Conservation (phyloP, 148 eudicot species). For the Rheum nobile region DNA sequence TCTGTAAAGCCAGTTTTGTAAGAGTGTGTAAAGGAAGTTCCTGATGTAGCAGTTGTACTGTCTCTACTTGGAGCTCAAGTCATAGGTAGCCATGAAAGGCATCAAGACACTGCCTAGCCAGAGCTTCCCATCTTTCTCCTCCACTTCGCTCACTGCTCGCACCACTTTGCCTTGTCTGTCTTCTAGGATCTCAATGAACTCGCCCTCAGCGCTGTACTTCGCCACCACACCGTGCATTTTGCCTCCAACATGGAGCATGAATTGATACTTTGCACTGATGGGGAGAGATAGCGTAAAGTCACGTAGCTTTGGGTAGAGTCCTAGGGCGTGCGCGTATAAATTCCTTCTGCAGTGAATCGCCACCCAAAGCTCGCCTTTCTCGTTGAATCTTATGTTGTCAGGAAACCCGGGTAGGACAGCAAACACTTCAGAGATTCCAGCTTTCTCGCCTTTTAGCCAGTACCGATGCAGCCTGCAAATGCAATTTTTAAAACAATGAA, state of each 20-base stretch:
- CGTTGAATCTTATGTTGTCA: conserved; percentile 70
- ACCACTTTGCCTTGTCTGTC: conserved; percentile 78
- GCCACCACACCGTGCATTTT: conserved; percentile 38
- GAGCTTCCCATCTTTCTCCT: conserved; percentile 80
- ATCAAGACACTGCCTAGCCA: conserved; percentile 93
- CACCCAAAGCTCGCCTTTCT: conserved; percentile 81
- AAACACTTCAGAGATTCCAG: conserved; percentile 62
- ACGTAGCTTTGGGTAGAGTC: conserved; percentile 40
- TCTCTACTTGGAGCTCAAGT: conserved; percentile 16
- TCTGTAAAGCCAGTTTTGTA: background rate
- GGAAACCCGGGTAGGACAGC: conserved; percentile 80
- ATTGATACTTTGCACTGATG: conserved; percentile 50
- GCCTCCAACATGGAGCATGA: conserved; percentile 53
- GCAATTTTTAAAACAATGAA: background rate
- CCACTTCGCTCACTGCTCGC: conserved; percentile 77
- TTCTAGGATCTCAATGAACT: conserved; percentile 57
- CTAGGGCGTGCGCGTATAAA: conserved; percentile 21
- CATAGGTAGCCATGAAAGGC: conserved; percentile 73
- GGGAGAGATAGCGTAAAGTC: conserved; percentile 55
- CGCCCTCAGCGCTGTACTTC: conserved; percentile 73
- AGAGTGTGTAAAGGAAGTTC: background rate
- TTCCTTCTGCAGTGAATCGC: conserved; percentile 74
- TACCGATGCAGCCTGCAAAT: conserved; percentile 45
- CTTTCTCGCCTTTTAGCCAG: conserved; percentile 85
- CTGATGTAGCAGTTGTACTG: background rate